Evolutionary conservation across 2,329 filamentous ascomycete genomes (phyloP).

Genomic region (Ophiosphaerella korrae): DNA sequence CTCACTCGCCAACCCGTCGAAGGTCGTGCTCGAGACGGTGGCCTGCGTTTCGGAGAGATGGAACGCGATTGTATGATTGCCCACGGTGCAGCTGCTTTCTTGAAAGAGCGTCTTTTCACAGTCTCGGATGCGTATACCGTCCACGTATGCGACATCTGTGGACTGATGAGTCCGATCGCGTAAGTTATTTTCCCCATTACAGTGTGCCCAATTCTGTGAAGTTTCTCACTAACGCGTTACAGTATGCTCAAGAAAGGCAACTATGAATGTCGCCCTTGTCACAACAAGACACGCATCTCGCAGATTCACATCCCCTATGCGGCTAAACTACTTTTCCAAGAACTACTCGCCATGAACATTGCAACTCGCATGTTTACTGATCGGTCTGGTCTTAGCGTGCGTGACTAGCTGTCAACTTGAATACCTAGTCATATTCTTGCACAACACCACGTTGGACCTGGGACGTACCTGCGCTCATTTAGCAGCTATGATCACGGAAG

Average conservation of each 20-base stretch:
- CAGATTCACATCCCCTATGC: constrained; percentile 98
- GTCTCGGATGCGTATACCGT: constrained; percentile 98
- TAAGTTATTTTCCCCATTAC: constrained; percentile 62
- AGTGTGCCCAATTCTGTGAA: neutral
- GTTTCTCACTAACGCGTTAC: constrained; percentile 13
- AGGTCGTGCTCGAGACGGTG: constrained; percentile 96
- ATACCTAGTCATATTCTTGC: neutral
- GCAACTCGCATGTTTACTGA: constrained; percentile 96
- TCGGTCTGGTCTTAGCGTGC: constrained; percentile 74
- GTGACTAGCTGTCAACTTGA: constrained; percentile 43
- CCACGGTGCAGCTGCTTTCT: constrained; percentile 94
- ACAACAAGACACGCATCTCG: constrained; percentile 98
- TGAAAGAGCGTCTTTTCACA: constrained; percentile 97
- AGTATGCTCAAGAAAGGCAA: constrained; percentile 94
- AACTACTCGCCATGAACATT: constrained; percentile 98
- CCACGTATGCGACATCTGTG: constrained; percentile 98
- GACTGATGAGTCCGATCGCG: constrained; percentile 98
- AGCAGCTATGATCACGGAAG: neutral
- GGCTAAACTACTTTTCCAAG: constrained; percentile 97
- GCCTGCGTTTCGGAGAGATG: constrained; percentile 99
- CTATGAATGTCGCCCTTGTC: constrained; percentile 96
- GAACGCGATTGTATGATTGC: constrained; percentile 99
- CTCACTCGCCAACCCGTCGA: constrained; percentile 96
- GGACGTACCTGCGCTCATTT: neutral
- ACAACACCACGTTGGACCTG: neutral